Evolutionary conservation across 805 yeast species (phyloP), one percentile per base, ranked within the genome.

Genomic region (Ogataea pini): DNA sequence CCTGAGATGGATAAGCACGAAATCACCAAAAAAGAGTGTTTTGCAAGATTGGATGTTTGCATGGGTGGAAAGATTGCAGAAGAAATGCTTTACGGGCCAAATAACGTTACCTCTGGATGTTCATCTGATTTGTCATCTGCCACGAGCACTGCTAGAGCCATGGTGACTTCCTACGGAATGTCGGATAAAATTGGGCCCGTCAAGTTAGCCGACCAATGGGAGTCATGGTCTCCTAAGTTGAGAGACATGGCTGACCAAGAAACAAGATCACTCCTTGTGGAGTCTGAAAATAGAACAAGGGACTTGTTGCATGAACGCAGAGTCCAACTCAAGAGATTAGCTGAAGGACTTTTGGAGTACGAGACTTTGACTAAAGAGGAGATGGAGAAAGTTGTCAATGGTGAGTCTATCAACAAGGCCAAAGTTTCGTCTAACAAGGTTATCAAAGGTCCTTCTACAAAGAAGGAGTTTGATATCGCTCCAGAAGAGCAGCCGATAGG

Each of bases 21-120:
- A 63, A 86, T 88, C 69, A 89, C 97, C 27, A 86, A 80, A 65
- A 81, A 77, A 51, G 98, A 94, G 70, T 88, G 97, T 66, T 76
- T 85, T 55, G 97, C 98, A 0, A 76, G 96, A 54, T 71, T 94
- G 56, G 99, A 94, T 67, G 99, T 94, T 42, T 90, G 97, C 66
- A 94, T 94, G 99, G 99, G 99, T 51, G 99, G 99, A 55, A 91
- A 91, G 67, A 83, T 90, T 49, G 99, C 99, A 25, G 99, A 94
- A 73, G 97, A 92, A 65, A 74, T 89, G 76, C 77, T 87, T 42
- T 88, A 89, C 63, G 99, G 99, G 1, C 78, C 83, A 39, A 96
- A 89, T 47, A 88, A 91, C 64, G 96, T 94, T 10, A 92, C 98
- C 3, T 82, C 92, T 60, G 99, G 99, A 7, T 94, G 98, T 72